Conservation (phyloP, 371 early-diverging fungal genomes). For the Mucor mucedo region DNA sequence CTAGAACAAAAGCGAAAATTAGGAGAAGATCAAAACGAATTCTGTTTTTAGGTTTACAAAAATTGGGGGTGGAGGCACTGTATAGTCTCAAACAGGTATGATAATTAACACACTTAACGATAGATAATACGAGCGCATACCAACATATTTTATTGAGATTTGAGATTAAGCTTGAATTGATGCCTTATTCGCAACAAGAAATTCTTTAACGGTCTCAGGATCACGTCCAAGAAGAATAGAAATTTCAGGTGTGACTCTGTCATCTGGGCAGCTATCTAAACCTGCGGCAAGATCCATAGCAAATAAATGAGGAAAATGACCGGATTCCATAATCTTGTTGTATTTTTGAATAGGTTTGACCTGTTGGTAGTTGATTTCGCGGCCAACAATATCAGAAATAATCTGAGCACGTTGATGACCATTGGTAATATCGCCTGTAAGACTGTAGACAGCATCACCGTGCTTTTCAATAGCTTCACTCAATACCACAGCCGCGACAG, state of each 20-base stretch:
- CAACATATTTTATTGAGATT: no score
- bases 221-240: conserved; percentile 16
- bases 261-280: background rate
- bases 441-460: conserved; percentile 23
- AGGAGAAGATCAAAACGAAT: conserved; percentile 11
- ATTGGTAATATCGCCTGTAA: conserved; percentile 17
- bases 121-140: no score
- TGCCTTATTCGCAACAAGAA: conserved; percentile 14
- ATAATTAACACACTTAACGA: no score
- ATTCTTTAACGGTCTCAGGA: conserved; percentile 22
- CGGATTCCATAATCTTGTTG: conserved; percentile 5
- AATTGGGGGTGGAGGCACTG: conserved; percentile 13
- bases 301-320: conserved; percentile 4
- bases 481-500: conserved; percentile 28
- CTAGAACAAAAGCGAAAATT: conserved; percentile 15
- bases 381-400: conserved; percentile 18
- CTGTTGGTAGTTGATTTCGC: conserved; percentile 12
- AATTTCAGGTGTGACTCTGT: conserved; percentile 1
- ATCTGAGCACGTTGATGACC: conserved; percentile 14
- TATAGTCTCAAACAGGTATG: background rate
- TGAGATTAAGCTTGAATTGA: no score
- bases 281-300: conserved; percentile 10
- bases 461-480: conserved; percentile 30
- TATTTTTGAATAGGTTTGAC: conserved; percentile 21
- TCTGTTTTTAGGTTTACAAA: conserved; percentile 14